phyloP scores from a whole-genome alignment of 768 basidiomycete species.

The Phlegmacium glaucopus region DNA sequence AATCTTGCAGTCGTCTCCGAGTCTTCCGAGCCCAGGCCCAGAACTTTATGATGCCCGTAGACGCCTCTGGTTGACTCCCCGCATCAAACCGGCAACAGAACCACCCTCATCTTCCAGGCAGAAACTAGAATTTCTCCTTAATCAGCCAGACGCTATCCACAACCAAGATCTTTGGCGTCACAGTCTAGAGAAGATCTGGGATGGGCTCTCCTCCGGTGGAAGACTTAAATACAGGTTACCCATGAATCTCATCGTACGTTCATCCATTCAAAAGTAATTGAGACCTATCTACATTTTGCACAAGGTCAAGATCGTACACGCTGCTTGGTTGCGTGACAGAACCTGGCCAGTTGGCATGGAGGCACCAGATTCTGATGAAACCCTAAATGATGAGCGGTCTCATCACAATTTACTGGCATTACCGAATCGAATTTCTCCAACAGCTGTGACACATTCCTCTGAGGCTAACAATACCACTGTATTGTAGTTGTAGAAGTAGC shows the following conservation, averaged over 20 bases:
- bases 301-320: constrained; percentile 71
- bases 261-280: background rate
- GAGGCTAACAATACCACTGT: background rate
- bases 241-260: constrained; percentile 58
- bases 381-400: constrained; percentile 14
- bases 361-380: constrained; percentile 63
- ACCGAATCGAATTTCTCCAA: background rate
- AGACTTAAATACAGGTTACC: constrained; percentile 60
- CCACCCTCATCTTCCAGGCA: constrained; percentile 35
- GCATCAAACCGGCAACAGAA: constrained; percentile 14
- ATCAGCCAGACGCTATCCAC: constrained; percentile 41
- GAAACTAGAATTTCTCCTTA: constrained; percentile 51
- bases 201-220: constrained; percentile 54
- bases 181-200: constrained; percentile 62
- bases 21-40: constrained; percentile 60
- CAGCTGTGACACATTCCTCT: background rate
- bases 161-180: constrained; percentile 53
- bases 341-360: constrained; percentile 69
- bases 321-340: constrained; percentile 72
- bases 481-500: background rate
- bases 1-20: constrained; percentile 27
- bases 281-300: constrained; percentile 13
- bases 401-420: background rate
- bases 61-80: constrained; percentile 53
- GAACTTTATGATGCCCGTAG: constrained; percentile 61